Percentiles rank a stretch among this genome's conserved stretches.
Evolutionary conservation across 2,329 filamentous ascomycete species (phyloP).

Genomic region (Neopestalotiopsis sp.): DNA sequence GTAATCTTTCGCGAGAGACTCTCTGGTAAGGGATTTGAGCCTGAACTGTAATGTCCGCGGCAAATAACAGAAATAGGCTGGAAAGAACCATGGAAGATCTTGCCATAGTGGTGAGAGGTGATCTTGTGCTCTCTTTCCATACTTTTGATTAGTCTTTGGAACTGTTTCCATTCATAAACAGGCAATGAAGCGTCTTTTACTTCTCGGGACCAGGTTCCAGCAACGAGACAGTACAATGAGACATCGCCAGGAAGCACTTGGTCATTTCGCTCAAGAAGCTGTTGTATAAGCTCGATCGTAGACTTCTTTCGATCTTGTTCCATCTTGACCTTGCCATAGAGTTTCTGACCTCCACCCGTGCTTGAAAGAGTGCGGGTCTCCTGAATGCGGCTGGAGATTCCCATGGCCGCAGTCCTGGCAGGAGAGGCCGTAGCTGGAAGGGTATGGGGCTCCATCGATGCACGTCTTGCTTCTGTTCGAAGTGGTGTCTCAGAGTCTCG

Average conservation of each 20-base stretch:
- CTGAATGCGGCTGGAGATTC: not conserved
- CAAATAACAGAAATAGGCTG: constrained; percentile 17
- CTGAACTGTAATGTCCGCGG: not conserved
- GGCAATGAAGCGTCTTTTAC: constrained; percentile 42
- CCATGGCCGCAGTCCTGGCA: not conserved
- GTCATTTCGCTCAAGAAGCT: constrained; percentile 43
- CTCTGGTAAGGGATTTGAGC: not conserved
- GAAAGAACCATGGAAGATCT: constrained; percentile 6
- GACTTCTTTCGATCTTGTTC: constrained; percentile 7
- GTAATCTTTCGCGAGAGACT: not conserved
- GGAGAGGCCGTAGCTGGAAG: not conserved
- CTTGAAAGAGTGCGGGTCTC: not conserved
- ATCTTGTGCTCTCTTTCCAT: constrained; percentile 26
- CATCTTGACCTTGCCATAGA: not conserved
- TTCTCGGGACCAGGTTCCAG: constrained; percentile 49
- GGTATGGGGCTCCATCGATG: not conserved
- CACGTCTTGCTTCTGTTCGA: not conserved
- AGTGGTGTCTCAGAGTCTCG: not conserved
- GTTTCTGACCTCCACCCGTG: not conserved
- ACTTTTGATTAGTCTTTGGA: constrained; percentile 32
- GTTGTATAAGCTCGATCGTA: constrained; percentile 10
- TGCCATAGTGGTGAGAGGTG: constrained; percentile 11
- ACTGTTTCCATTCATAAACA: constrained; percentile 40
- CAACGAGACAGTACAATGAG: constrained; percentile 54
- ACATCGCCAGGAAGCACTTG: constrained; percentile 59